Percentiles rank a stretch among this genome's conserved stretches.
Evolutionary conservation across 495 filamentous ascomycete genomes (phyloP).

Genomic region (Trichoderma orchidacearum): DNA sequence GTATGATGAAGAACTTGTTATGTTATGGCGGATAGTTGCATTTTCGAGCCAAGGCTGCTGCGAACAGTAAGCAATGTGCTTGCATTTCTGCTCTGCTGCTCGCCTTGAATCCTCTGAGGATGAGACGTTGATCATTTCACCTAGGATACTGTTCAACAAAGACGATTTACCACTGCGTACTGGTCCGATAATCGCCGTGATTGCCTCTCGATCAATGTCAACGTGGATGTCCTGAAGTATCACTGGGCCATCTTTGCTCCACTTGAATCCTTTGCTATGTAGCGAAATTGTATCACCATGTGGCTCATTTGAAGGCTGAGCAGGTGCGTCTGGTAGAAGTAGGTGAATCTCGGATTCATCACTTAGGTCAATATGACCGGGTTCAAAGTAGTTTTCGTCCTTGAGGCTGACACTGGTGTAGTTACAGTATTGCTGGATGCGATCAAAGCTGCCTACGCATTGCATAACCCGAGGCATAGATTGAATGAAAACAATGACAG

Average conservation of each 20-base stretch:
- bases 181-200: constrained; percentile 43
- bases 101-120: constrained; percentile 11
- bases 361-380: background rate
- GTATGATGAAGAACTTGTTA: constrained; percentile 35
- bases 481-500: constrained; percentile 37
- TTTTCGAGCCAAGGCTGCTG: constrained; percentile 42
- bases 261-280: background rate
- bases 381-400: background rate
- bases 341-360: background rate
- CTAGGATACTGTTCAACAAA: constrained; percentile 41
- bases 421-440: constrained; percentile 35
- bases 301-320: background rate
- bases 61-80: constrained; percentile 22
- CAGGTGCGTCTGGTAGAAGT: background rate
- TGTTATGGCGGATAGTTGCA: constrained; percentile 42
- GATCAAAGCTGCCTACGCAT: constrained; percentile 41
- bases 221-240: background rate
- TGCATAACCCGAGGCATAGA: constrained; percentile 35
- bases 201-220: background rate
- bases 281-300: background rate
- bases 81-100: constrained; percentile 19
- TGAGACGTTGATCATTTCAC: constrained; percentile 33
- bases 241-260: background rate
- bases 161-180: constrained; percentile 50
- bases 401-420: background rate